Evolutionary conservation across 257 asterid genomes (phyloP), one percentile per base, ranked within the genome.

Genomic region (Datura wrightii): DNA sequence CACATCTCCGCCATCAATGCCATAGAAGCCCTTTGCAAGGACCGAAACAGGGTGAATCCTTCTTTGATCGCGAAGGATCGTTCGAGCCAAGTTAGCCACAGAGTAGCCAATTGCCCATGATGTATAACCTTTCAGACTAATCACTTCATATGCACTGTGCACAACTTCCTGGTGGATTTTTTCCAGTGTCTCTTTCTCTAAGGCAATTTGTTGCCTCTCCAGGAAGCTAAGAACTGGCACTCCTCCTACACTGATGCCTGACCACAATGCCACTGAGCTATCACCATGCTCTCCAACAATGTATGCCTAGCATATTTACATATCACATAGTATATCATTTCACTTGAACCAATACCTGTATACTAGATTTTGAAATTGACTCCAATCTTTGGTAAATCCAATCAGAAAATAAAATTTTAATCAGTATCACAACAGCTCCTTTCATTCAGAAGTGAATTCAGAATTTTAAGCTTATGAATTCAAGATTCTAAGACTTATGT

Each of bases 31-130:
- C 86, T 90, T 92, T 0, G 98, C 94, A 76, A 95, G 98, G 80
- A 95, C 90, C 0, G 99, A 92, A 79, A 95, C 94, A 0, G 99
- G 99, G 15, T 94, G 99, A 60, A 95, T 95, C 87, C 89, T 80
- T 70, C 99, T 87, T 82, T 95, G 99, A 66, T 94, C 94, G 37
- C 99, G 91, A 24, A 95, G 84, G n/a, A 95, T 84, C 0, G 95
- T 74, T 50, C 97, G 93, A 76, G 97, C 97, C 88, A 95, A 84
- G 85, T 85, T 94, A 34, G 99, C 97, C 1, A 88, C 99, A 0
- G 99, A 95, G 87, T 95, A 95, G 4, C 99, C 99, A 1, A 95
- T 93, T 4, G 99, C 99, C 99, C 99, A 95, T 0, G 99, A 95
- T 31, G 98, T 95, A 93, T 95, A 95, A 74, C 99, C 99, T 87